A percentile compares a stretch with the other conserved stretches of the same genome.
Conservation (phyloP, 2,329 filamentous ascomycete genomes). For the Penicillium sp. region DNA sequence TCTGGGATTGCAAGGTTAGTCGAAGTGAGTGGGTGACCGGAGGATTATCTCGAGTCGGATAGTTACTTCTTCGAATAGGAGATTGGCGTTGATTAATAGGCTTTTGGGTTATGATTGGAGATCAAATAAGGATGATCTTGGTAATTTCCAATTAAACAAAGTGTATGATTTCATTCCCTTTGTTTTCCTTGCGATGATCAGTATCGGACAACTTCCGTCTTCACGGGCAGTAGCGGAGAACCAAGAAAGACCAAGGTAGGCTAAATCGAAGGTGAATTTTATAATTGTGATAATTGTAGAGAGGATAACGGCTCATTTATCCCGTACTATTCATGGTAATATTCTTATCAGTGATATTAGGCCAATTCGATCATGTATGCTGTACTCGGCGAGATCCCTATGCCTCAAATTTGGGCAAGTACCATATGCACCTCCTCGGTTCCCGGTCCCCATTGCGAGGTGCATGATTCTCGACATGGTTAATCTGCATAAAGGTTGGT, state of each 20-base stretch:
- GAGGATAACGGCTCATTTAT: no score
- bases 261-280: no score
- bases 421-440: background rate
- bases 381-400: background rate
- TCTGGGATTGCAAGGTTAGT: background rate
- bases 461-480: background rate
- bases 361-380: no score
- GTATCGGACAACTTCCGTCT: conserved; percentile 5
- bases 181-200: background rate
- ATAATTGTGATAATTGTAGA: no score
- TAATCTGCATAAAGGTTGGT: background rate
- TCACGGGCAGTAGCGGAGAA: background rate
- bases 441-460: background rate
- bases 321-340: no score
- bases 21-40: background rate
- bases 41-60: background rate
- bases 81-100: background rate
- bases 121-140: background rate
- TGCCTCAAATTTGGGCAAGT: background rate
- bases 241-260: no score
- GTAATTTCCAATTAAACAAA: background rate
- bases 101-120: no score
- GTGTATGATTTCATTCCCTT: background rate
- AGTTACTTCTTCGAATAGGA: background rate
- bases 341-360: no score